Conservation (phyloP, 345 rosid species). For the Rhodamnia argentea region DNA sequence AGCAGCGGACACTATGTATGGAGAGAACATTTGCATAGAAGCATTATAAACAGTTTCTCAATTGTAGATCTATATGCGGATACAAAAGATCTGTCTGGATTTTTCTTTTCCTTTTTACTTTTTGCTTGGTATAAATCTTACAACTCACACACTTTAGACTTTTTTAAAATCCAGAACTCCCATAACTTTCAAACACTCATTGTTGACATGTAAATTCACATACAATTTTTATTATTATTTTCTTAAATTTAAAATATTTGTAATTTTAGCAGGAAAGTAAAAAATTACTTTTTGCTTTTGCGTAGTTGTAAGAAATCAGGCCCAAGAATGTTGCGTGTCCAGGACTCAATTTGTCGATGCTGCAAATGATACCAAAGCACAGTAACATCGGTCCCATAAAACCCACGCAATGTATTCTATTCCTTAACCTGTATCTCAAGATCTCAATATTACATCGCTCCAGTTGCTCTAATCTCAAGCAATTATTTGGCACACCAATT, state of each 20-base stretch:
- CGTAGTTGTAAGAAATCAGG: not conserved
- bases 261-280: not conserved
- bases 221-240: not conserved
- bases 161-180: not conserved
- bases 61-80: not conserved
- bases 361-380: not conserved
- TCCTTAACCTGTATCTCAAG: not conserved
- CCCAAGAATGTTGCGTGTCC: not conserved
- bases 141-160: not conserved
- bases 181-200: not conserved
- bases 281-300: not conserved
- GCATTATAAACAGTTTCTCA: not conserved
- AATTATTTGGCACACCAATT: not conserved
- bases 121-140: not conserved
- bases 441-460: not conserved
- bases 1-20: not conserved
- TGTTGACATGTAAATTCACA: not conserved
- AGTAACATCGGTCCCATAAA: not conserved
- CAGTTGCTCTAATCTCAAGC: not conserved
- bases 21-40: not conserved
- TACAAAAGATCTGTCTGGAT: not conserved
- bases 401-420: not conserved
- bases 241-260: not conserved
- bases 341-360: not conserved
- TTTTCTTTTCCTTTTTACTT: not conserved